A percentile compares a stretch with the other conserved stretches of the same genome.
Conservation (phyloP, 2,329 filamentous ascomycete genomes). For the Juglanconis oblonga region DNA sequence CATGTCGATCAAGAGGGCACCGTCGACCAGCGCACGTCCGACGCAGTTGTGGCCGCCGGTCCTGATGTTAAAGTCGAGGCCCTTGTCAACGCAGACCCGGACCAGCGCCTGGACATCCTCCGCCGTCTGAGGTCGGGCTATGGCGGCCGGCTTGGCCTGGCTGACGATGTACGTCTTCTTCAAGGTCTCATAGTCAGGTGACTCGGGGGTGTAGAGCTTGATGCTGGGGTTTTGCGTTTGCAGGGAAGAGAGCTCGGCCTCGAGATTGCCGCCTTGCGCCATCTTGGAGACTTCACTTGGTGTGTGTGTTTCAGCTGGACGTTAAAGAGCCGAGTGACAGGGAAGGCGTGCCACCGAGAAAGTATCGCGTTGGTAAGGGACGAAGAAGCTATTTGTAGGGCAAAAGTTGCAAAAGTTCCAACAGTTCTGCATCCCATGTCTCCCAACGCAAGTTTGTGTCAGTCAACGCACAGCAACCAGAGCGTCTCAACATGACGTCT, state of each 20-base stretch:
- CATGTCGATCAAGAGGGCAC: slow-evolving; percentile 1
- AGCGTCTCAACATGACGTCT: no score
- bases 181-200: neutral
- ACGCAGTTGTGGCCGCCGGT: slow-evolving; percentile 3
- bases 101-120: slow-evolving; percentile 5
- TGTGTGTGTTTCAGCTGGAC: neutral
- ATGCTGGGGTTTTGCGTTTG: neutral
- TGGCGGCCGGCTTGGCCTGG: neutral
- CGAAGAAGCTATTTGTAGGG: no score
- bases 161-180: neutral
- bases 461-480: no score
- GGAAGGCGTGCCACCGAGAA: no score
- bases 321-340: neutral
- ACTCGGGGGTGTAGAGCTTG: neutral
- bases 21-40: neutral
- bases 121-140: slow-evolving; percentile 2
- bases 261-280: neutral
- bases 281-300: neutral
- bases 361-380: no score
- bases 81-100: neutral
- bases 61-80: neutral
- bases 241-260: neutral
- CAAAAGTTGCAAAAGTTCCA: no score
- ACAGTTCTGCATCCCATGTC: no score
- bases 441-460: no score